Percentiles rank a stretch among this genome's conserved stretches.
These are phyloP conservation scores for Geosmithia morbida DNA, from an alignment of 2,329 filamentous ascomycete genomes.

Conservation along the genomic window DNA sequence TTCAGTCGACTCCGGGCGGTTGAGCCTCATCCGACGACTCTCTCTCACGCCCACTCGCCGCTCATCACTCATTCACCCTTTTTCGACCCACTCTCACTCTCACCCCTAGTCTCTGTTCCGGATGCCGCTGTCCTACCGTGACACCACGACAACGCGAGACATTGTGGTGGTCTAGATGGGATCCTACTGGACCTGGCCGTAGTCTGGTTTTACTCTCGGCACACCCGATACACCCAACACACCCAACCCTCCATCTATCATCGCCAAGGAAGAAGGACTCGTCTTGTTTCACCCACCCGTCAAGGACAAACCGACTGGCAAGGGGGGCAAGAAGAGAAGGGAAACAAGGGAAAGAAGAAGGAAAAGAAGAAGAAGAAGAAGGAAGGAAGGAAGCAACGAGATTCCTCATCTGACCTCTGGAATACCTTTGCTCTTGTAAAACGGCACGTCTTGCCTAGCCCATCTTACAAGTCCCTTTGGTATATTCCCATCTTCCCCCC, in stretches of 20 bases:
- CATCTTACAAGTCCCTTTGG: neutral
- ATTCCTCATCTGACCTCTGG: neutral
- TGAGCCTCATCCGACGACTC: too few relatives aligned
- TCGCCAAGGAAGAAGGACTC: too few relatives aligned
- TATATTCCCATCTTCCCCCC: too few relatives aligned
- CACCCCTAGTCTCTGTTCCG: neutral
- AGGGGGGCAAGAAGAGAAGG: too few relatives aligned
- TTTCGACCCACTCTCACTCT: neutral
- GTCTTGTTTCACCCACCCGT: too few relatives aligned
- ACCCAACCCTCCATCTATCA: too few relatives aligned
- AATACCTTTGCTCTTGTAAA: neutral
- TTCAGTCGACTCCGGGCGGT: too few relatives aligned
- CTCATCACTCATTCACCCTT: neutral
- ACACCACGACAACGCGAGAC: neutral
- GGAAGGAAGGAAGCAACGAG: neutral
- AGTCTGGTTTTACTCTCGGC: neutral
- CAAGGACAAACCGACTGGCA: too few relatives aligned
- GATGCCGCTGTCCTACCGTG: neutral
- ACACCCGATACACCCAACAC: too few relatives aligned
- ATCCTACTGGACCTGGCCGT: neutral
- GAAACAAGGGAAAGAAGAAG: neutral
- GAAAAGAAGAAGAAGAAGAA: neutral
- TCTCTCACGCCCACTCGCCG: too few relatives aligned
- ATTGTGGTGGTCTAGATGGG: neutral
- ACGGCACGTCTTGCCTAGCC: neutral